phyloP scores from a whole-genome alignment of 129 eudicot species.

The Arctium minus region DNA sequence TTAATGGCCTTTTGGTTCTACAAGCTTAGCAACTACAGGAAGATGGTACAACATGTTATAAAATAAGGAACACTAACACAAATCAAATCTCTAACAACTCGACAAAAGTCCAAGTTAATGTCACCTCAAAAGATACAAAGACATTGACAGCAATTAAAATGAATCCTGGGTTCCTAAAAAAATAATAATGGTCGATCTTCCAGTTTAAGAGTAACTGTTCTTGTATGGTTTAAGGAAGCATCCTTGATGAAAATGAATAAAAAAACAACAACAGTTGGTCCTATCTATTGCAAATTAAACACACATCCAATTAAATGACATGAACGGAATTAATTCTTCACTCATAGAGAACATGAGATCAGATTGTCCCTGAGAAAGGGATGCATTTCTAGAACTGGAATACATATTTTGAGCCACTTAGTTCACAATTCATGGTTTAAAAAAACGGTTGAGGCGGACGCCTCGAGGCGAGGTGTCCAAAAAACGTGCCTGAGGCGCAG shows the following conservation, averaged over 20 bases:
- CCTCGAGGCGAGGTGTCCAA: no score
- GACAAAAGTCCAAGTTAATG: neutral
- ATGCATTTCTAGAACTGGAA: neutral
- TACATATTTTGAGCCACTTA: neutral
- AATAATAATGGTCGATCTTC: neutral
- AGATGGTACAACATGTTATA: neutral
- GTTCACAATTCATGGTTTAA: neutral
- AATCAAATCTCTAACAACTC: neutral
- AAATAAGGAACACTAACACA: neutral
- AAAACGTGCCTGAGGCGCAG: no score
- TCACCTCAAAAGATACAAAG: neutral
- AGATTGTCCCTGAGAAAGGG: neutral
- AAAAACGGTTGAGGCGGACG: no score
- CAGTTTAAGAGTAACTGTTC: neutral
- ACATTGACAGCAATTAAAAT: neutral
- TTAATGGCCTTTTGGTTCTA: neutral
- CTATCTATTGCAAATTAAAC: neutral
- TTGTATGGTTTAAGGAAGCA: neutral
- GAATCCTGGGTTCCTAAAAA: neutral
- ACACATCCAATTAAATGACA: neutral
- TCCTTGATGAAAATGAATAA: neutral
- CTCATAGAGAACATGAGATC: neutral
- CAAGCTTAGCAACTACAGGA: neutral
- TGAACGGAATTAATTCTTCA: neutral
- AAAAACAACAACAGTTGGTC: neutral